Evolutionary conservation across 1,284 basidiomycete genomes (phyloP), one percentile per base, ranked within the genome.

Genomic region (Trametes polyzona): DNA sequence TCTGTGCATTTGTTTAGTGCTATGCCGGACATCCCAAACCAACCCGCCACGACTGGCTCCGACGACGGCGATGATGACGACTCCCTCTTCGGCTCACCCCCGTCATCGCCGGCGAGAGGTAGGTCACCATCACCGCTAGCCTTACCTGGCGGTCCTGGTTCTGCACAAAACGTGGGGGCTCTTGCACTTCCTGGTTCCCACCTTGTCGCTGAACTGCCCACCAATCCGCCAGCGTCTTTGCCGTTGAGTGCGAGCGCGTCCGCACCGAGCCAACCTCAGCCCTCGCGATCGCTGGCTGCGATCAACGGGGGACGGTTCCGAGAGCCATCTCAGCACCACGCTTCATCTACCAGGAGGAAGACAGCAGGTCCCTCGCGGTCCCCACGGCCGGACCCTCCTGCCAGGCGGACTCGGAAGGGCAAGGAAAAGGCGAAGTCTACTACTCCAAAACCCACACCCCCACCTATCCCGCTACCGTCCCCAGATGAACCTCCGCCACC

Each of bases 141-240:
- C 56, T 76, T 87, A 61, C 84, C 85, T 65, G 74, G 77, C 69
- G 74, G 74, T 69, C 67, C 70, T 65, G 70, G 72, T 72, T 72
- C 67, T 71, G 73, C 76, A 76, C 76, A 90, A 90, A 91, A 92
- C 83, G 90, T 92, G 89, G 90, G 89, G 89, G 88, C 90, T 88
- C 91, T 91, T 92, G 90, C 90, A 92, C 90, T 90, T 90, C 88
- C 88, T 90, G 89, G 89, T 85, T 89, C 88, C 88, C 90, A 89
- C 79, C 79, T 78, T 74, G 78, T 78, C 87, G 88, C 88, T 92
- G 87, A 92, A 91, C 81, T 85, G 78, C 79, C 87, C 76, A 80
- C 84, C 76, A 76, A 81, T 78, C 83, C 83, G 83, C 75, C 87
- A 90, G 87, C 83, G 77, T 82, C 79, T 74, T 78, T 57, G 47